Evolutionary conservation across 2,329 filamentous ascomycete genomes (phyloP), one percentile per base, ranked within the genome.

Genomic region (Xenoacremonium recifei): DNA sequence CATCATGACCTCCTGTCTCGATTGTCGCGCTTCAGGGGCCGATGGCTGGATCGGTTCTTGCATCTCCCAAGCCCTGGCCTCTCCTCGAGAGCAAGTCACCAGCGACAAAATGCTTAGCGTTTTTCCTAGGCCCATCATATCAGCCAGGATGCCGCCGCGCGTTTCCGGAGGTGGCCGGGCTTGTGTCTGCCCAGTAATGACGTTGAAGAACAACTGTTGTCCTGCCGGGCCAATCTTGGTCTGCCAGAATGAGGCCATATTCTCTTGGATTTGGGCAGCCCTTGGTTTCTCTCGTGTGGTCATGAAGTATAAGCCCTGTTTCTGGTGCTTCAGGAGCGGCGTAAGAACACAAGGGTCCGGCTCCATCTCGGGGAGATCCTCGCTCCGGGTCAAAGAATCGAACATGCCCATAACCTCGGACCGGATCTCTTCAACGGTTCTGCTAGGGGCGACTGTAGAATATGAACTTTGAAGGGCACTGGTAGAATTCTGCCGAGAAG

Each of bases 61-160:
- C 5, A 63, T 62, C 3, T 76, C 76, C 77, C 89, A 97, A 1
- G 72, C 64, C 9, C 64, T 58, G 2, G 89, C 82, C 29, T 84
- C 77, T 0, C 75, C 67, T 3, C 84, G 65, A 0, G 88, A 87
- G 21, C 77, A 77, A 2, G 83, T 74, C 11, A 96, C 70, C 13
- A 97, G 73, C 1, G 91, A 86, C 2, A 97, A 71, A 15, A 96
- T 85, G 58, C 89, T 95, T 37, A 99, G 64, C 0, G 87, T 91
- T 66, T 92, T 93, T 7, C 87, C 87, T n/a, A 92, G 70, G 19
- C 88, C 88, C 88, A 93, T 93, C 82, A 91, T 89, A 60, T 92
- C 87, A 12, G 87, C 87, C 16, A 92, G 68, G 25, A 92, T 82
- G 3, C 88, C 87, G 20, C 87, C 87, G 9, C 82, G 71, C 2